Percentiles rank a stretch among this genome's conserved stretches.
Conservation (phyloP, 2,329 filamentous ascomycete species). For the Fusarium sp. region DNA sequence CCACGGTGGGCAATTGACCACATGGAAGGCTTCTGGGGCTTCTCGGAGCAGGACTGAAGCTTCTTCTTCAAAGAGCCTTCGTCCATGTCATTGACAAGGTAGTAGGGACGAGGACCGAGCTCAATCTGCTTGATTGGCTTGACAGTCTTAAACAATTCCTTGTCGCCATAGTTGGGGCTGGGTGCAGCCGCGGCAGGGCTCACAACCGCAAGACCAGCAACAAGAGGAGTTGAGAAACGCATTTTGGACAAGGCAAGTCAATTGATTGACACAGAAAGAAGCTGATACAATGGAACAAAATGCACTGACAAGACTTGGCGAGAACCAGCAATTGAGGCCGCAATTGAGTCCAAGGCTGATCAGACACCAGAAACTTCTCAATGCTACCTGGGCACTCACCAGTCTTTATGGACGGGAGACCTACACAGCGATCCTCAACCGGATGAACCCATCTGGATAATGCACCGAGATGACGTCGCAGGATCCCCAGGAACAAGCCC, state of each 20-base stretch:
- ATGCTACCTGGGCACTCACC: conserved; percentile 8
- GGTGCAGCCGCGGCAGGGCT: conserved; percentile 45
- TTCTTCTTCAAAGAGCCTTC: conserved; percentile 68
- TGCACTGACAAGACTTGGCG: conserved; percentile 4
- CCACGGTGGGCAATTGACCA: conserved; percentile 74
- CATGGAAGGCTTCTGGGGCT: conserved; percentile 60
- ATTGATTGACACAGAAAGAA: conserved; percentile 10
- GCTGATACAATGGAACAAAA: neutral
- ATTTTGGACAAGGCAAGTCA: conserved; percentile 39
- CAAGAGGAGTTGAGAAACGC: conserved; percentile 47
- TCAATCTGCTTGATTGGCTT: conserved; percentile 62
- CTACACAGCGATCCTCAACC: conserved; percentile 17
- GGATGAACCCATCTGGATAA: conserved; percentile 34
- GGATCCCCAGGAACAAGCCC: conserved; percentile 18
- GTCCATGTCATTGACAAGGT: conserved; percentile 71
- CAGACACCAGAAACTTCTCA: neutral
- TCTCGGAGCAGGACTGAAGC: conserved; percentile 68
- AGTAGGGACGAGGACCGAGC: conserved; percentile 72
- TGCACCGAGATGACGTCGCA: conserved; percentile 23
- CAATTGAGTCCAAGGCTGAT: conserved; percentile 27
- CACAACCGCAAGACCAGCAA: conserved; percentile 47
- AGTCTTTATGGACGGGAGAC: conserved; percentile 33
- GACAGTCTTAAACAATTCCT: conserved; percentile 48
- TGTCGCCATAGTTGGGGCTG: conserved; percentile 24
- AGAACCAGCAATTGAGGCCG: conserved; percentile 10